phyloP scores from a whole-genome alignment of 495 filamentous ascomycete genomes.

The Penicillium simplicissimum region DNA sequence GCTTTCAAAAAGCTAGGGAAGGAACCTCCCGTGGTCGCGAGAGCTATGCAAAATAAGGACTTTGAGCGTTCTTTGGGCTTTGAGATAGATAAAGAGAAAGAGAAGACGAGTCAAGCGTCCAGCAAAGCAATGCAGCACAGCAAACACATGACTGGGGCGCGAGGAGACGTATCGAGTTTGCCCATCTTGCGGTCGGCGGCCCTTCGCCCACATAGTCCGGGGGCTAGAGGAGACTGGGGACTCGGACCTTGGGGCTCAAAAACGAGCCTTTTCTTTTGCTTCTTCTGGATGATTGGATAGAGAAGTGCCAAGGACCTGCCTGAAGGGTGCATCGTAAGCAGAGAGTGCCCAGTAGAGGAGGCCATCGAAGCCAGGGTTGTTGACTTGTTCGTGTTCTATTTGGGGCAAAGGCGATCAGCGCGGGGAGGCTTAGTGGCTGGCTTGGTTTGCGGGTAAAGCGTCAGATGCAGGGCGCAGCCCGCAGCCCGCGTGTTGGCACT shows the following conservation, averaged over 20 bases:
- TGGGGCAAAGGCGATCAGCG: too few relatives aligned
- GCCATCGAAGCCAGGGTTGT: neutral
- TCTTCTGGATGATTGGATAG: neutral
- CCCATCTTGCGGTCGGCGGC: neutral
- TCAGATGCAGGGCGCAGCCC: neutral
- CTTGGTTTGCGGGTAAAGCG: neutral
- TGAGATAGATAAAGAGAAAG: neutral
- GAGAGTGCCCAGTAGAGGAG: neutral
- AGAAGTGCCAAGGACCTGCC: neutral
- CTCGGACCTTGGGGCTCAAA: neutral
- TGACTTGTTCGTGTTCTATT: neutral
- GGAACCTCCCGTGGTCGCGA: neutral
- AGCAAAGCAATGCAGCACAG: neutral
- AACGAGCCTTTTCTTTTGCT: neutral
- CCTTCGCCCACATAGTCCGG: neutral
- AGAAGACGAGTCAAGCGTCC: neutral
- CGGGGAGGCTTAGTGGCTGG: conserved; percentile 1
- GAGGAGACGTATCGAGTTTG: neutral
- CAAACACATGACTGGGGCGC: conserved; percentile 1
- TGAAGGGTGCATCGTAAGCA: neutral
- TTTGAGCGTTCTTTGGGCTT: neutral
- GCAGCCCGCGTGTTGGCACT: neutral
- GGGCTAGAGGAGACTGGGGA: neutral
- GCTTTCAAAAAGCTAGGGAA: neutral
- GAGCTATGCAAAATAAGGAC: neutral